Percentiles rank a stretch among this genome's conserved stretches.
Evolutionary conservation across 2,329 filamentous ascomycete species (phyloP).

Genomic region (Mycocentrospora acerina): DNA sequence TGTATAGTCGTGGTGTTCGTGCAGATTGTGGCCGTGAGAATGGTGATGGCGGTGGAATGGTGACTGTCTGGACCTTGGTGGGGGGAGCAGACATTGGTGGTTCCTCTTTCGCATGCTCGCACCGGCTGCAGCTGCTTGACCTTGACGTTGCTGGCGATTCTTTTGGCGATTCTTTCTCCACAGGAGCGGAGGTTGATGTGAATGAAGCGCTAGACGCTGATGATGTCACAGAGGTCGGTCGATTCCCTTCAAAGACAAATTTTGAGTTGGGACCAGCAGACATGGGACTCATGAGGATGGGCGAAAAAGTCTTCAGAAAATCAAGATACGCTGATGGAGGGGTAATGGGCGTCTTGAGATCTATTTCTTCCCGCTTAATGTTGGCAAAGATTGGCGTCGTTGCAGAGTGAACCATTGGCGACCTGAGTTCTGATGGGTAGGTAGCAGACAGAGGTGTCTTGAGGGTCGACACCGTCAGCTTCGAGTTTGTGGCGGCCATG

Average conservation of each 20-base stretch:
- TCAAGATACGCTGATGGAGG: slow-evolving; percentile 89
- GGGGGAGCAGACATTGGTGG: slow-evolving; percentile 48
- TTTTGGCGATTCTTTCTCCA: slow-evolving; percentile 37
- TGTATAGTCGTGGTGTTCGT: slow-evolving; percentile 65
- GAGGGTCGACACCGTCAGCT: slow-evolving; percentile 45
- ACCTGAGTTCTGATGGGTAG: slow-evolving; percentile 57
- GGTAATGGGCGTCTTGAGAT: slow-evolving; percentile 80
- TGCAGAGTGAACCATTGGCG: slow-evolving; percentile 60
- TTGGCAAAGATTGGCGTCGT: slow-evolving; percentile 49
- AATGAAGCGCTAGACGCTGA: slow-evolving; percentile 39
- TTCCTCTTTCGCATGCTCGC: slow-evolving; percentile 35
- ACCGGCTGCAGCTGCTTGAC: slow-evolving; percentile 42
- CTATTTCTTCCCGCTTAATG: slow-evolving; percentile 66
- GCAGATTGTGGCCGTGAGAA: slow-evolving; percentile 65
- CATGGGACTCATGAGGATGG: slow-evolving; percentile 68
- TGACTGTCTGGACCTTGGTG: slow-evolving; percentile 54
- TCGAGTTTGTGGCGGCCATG: slow-evolving; percentile 45
- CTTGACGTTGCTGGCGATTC: slow-evolving; percentile 39
- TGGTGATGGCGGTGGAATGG: slow-evolving; percentile 61
- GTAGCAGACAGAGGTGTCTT: slow-evolving; percentile 63
- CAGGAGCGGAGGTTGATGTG: slow-evolving; percentile 37
- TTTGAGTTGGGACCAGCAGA: slow-evolving; percentile 58
- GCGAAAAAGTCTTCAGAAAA: slow-evolving; percentile 81
- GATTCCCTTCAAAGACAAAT: slow-evolving; percentile 50
- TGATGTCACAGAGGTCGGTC: slow-evolving; percentile 42